These are phyloP conservation scores for Talaromyces albobiverticillius DNA, from an alignment of 2,329 filamentous ascomycete species.

Conservation along the genomic window DNA sequence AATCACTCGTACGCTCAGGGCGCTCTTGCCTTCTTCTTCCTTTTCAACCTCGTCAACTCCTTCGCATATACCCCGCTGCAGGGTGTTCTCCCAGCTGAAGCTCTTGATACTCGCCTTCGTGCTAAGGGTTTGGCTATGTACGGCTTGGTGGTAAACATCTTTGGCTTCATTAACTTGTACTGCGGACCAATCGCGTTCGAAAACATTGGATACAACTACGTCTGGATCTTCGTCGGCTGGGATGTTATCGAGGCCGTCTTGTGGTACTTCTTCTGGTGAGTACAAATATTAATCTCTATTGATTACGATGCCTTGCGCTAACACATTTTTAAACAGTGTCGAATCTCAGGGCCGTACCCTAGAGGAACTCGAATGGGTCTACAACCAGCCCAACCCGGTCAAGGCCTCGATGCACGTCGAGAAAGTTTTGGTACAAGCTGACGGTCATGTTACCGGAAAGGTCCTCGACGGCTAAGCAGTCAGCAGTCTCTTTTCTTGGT, in stretches of 20 bases:
- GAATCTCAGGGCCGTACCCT: slow-evolving; percentile 13
- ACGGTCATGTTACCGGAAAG: slow-evolving; percentile 49
- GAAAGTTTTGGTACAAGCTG: slow-evolving; percentile 46
- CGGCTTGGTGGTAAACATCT: slow-evolving; percentile 11
- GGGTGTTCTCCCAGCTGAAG: slow-evolving; percentile 13
- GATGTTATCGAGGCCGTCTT: slow-evolving; percentile 9
- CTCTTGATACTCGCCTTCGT: slow-evolving; percentile 11
- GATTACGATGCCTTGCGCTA: background rate
- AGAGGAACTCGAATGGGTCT: slow-evolving; percentile 15
- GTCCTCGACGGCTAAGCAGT: slow-evolving; percentile 28
- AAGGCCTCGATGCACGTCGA: slow-evolving; percentile 49
- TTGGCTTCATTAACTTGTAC: slow-evolving; percentile 27
- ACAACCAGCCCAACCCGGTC: slow-evolving; percentile 27
- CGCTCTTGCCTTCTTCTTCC: slow-evolving; percentile 40
- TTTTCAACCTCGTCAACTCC: slow-evolving; percentile 42
- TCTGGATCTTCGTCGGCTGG: slow-evolving; percentile 18
- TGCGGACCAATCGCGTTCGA: slow-evolving; percentile 18
- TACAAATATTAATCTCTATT: background rate
- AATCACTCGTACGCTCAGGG: slow-evolving; percentile 36
- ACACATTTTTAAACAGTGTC: slow-evolving; percentile 23
- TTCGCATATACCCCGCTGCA: slow-evolving; percentile 39
- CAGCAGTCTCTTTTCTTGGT: background rate
- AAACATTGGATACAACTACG: slow-evolving; percentile 39
- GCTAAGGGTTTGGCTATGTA: slow-evolving; percentile 14
- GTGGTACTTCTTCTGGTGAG: slow-evolving; percentile 29